These are phyloP conservation scores for Aleurites moluccanus DNA, from an alignment of 441 rosid species.

Conservation along the genomic window DNA sequence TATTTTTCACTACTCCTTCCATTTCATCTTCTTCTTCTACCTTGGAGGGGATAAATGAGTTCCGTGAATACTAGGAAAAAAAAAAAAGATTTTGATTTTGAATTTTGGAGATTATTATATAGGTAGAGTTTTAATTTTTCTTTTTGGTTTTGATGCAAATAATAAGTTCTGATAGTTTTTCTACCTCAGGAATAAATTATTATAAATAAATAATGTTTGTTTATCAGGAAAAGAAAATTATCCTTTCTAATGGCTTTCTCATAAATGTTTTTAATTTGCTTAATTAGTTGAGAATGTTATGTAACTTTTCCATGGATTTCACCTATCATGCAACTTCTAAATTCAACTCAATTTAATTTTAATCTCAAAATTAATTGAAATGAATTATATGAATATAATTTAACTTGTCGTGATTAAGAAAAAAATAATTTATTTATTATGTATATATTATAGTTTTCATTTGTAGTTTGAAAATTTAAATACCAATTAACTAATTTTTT, in stretches of 20 bases:
- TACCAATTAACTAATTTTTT: too few relatives aligned
- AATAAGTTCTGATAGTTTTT: neutral
- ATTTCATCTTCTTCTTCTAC: constrained; percentile 38
- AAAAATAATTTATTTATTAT: too few relatives aligned
- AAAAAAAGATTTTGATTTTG: neutral
- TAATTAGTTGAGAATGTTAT: neutral
- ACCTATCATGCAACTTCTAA: too few relatives aligned
- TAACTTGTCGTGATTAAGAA: too few relatives aligned
- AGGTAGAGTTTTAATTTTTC: neutral
- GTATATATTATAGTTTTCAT: too few relatives aligned
- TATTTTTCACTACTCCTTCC: constrained; percentile 42
- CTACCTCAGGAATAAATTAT: constrained; percentile 4
- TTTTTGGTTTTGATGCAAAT: neutral
- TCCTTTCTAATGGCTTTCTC: neutral
- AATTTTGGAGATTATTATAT: neutral
- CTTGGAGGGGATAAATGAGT: constrained; percentile 48
- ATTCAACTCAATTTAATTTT: too few relatives aligned
- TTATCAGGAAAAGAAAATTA: neutral
- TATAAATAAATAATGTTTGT: neutral
- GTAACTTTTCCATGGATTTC: too few relatives aligned
- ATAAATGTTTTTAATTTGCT: neutral
- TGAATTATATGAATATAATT: too few relatives aligned
- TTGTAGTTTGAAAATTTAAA: too few relatives aligned
- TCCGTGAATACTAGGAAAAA: constrained; percentile 34
- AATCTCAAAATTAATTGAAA: too few relatives aligned